phyloP scores from a whole-genome alignment of 2,329 filamentous ascomycete genomes.

The Parasarocladium wereldwijsianum region DNA sequence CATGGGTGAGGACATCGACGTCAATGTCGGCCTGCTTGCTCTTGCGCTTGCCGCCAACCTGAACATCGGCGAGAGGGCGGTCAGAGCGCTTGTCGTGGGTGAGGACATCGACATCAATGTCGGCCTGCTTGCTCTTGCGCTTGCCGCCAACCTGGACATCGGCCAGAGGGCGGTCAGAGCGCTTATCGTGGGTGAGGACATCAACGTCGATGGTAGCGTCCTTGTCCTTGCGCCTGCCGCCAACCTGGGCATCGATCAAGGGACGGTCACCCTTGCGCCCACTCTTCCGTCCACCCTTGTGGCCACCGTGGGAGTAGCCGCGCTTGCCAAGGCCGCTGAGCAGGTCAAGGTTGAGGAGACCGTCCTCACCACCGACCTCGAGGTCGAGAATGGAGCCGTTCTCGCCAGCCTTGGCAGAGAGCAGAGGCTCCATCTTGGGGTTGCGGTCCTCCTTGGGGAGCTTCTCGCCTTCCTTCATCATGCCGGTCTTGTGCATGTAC shows the following conservation, averaged over 20 bases:
- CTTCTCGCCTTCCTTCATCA: slow-evolving; percentile 3
- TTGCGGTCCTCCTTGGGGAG: slow-evolving; percentile 5
- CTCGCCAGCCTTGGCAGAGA: slow-evolving; percentile 6
- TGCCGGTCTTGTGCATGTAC: slow-evolving; percentile 10
- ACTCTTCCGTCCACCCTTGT: too few species aligned
- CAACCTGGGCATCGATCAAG: neutral
- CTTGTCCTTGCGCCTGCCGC: slow-evolving; percentile 1
- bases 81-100: neutral
- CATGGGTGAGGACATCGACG: slow-evolving; percentile 5
- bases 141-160: slow-evolving; percentile 5
- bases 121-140: slow-evolving; percentile 6
- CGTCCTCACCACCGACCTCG: slow-evolving; percentile 6
- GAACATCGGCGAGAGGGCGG: slow-evolving; percentile 6
- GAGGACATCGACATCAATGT: slow-evolving; percentile 7
- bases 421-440: slow-evolving; percentile 6
- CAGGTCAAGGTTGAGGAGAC: slow-evolving; percentile 6
- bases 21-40: slow-evolving; percentile 6
- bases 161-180: neutral
- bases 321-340: slow-evolving; percentile 4
- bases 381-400: slow-evolving; percentile 7
- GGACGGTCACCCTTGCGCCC: too few species aligned
- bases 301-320: slow-evolving; percentile 2
- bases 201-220: slow-evolving; percentile 4
- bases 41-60: slow-evolving; percentile 8
- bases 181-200: slow-evolving; percentile 3